Evolutionary conservation across 768 basidiomycete species (phyloP), one percentile per base, ranked within the genome.

Genomic region (Naganishia randhawae): DNA sequence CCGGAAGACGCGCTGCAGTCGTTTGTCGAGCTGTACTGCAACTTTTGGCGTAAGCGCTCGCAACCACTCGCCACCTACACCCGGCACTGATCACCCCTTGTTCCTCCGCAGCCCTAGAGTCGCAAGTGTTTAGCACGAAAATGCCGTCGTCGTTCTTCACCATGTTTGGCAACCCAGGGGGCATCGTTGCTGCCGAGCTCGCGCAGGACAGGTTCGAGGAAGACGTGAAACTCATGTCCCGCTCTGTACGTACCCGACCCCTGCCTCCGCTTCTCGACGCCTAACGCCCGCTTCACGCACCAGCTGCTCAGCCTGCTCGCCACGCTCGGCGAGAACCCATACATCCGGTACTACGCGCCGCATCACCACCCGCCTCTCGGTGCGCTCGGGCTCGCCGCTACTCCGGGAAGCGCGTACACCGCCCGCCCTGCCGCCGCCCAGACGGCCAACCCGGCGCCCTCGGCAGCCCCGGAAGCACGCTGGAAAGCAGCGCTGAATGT

Each of bases 281-380:
- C n/a, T n/a, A n/a, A n/a, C n/a, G n/a, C n/a, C n/a, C n/a, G n/a
- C 33, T 53, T 29, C 17, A 10, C 42, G 25, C 67, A n/a, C n/a
- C n/a, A 84, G 93, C 88, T 99, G 71, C 80, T 91, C 31, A 96
- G 97, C 73, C 81, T 94, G 3, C 91, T 93, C 78, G 88, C 96
- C 17, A 86, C 91, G 0, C 81, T 98, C 32, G 89, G 92, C 74
- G 96, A 99, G 77, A 91, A 88, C 74, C 96, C 96, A 0, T 89
- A 86, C 77, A 88, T 98, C 72, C 89, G 95, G 35, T 98, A 95
- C 81, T 97, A 96, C 77, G 81, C 90, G 63, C 92, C 95, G 5
- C 82, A 86, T 14, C 85, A 89, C 70, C 92, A 93, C 74, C 83
- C 84, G 1, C 94, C 93, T 0, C 84, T 97, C 16, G 92, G 92